phyloP scores from a whole-genome alignment of 2,329 filamentous ascomycete species.

The Colletotrichum tropicicola region DNA sequence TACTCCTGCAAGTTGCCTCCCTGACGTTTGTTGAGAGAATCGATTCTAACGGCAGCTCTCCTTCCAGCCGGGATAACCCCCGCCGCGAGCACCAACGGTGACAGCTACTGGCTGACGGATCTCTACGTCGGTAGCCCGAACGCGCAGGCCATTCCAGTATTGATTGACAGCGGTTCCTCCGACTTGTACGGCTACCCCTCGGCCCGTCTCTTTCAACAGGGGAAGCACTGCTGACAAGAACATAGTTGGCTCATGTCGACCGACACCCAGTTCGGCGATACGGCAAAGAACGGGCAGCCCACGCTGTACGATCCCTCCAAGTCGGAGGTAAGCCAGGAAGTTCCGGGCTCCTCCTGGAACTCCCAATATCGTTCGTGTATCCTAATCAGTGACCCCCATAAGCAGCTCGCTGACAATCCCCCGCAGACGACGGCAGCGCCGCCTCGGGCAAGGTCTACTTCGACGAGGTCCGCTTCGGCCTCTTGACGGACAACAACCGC shows the following conservation, averaged over 20 bases:
- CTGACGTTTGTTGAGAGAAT: neutral
- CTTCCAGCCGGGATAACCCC: neutral
- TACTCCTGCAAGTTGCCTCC: constrained; percentile 2
- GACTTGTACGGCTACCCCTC: constrained; percentile 9
- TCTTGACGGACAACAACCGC: constrained; percentile 29
- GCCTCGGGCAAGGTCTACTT: constrained; percentile 59
- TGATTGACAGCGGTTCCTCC: constrained; percentile 20
- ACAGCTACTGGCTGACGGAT: constrained; percentile 22
- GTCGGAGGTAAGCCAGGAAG: constrained; percentile 51
- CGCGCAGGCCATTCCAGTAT: constrained; percentile 15
- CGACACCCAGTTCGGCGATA: constrained; percentile 35
- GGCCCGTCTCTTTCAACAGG: too few species aligned
- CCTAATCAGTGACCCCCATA: too few species aligned
- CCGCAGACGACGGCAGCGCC: constrained; percentile 52
- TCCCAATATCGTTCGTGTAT: constrained; percentile 59
- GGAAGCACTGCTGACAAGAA: too few species aligned
- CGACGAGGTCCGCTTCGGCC: constrained; percentile 57
- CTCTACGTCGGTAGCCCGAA: constrained; percentile 11
- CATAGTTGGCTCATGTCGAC: constrained; percentile 39
- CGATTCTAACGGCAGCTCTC: neutral
- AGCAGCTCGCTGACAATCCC: neutral
- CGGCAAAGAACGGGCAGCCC: constrained; percentile 48
- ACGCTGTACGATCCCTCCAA: constrained; percentile 53
- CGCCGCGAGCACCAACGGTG: neutral
- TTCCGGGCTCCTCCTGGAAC: constrained; percentile 57